These are phyloP conservation scores for Mentha longifolia DNA, from an alignment of 257 asterid species.

Conservation along the genomic window DNA sequence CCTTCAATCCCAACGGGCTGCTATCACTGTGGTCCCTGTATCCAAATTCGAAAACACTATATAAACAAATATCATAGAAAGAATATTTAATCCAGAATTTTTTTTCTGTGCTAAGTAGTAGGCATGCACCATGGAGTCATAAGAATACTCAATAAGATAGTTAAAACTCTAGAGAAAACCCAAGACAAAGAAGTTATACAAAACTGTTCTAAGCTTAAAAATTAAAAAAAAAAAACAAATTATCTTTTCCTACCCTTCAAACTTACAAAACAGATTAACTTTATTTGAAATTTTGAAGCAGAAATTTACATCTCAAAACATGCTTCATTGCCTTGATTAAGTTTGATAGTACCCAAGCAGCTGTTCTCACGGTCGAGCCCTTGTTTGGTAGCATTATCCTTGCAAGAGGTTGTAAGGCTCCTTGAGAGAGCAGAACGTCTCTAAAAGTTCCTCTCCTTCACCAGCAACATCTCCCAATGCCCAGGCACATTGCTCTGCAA, in stretches of 20 bases:
- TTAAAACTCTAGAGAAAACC: background rate
- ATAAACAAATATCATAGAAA: slow-evolving; percentile 25
- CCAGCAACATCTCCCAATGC: slow-evolving; percentile 98
- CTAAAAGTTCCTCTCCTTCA: slow-evolving; percentile 93
- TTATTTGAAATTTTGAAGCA: slow-evolving; percentile 6
- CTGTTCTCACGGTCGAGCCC: slow-evolving; percentile 97
- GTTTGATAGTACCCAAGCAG: slow-evolving; percentile 99
- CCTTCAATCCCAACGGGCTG: no score
- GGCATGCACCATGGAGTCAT: slow-evolving; percentile 19
- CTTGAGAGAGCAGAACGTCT: slow-evolving; percentile 76
- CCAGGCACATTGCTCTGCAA: slow-evolving; percentile 99
- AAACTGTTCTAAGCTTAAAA: background rate
- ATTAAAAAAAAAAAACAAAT: background rate
- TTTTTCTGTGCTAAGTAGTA: background rate
- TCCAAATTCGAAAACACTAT: slow-evolving; percentile 33
- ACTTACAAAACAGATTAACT: slow-evolving; percentile 4
- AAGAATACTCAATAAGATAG: background rate
- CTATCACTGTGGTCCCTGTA: slow-evolving; percentile 97
- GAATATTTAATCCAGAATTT: background rate
- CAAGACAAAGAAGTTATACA: background rate
- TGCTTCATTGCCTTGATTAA: slow-evolving; percentile 73
- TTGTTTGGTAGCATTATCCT: slow-evolving; percentile 89
- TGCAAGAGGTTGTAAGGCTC: slow-evolving; percentile 89
- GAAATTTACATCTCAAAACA: slow-evolving; percentile 14
- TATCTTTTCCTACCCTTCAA: slow-evolving; percentile 1